Evolutionary conservation across 78 protist species (phyloP).

Genomic region (Corallochytrium limacisporum): DNA sequence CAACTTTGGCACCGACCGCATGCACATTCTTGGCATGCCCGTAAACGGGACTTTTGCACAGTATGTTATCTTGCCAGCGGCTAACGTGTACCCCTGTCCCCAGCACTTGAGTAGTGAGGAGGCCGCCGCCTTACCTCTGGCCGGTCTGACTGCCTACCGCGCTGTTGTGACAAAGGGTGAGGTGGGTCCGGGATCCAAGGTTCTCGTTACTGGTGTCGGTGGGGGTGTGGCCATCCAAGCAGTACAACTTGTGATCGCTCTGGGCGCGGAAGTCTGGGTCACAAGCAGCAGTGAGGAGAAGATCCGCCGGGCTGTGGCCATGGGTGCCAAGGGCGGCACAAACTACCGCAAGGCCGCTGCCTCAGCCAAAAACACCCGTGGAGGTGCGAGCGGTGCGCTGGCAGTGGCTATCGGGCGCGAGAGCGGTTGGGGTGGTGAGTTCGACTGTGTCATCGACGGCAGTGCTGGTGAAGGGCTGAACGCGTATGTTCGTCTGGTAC

Average conservation of each 20-base stretch:
- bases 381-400: neutral
- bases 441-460: slow-evolving; percentile 2
- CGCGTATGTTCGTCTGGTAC: neutral
- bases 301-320: neutral
- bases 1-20: too few species aligned
- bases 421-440: neutral
- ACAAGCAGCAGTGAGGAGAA: neutral
- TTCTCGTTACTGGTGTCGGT: neutral
- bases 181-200: neutral
- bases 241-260: neutral
- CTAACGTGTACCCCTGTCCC: neutral
- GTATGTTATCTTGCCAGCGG: neutral
- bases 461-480: neutral
- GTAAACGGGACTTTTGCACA: neutral
- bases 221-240: slow-evolving; percentile 7
- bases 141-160: slow-evolving; percentile 1
- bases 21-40: neutral
- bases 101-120: neutral
- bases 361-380: neutral
- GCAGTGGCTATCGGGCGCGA: neutral
- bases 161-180: neutral
- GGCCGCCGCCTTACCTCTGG: slow-evolving; percentile 3
- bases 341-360: neutral
- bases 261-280: neutral
- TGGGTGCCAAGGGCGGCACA: neutral